Evolutionary conservation across 768 basidiomycete species (phyloP), one percentile per base, ranked within the genome.

Genomic region (Russula dissimulans): DNA sequence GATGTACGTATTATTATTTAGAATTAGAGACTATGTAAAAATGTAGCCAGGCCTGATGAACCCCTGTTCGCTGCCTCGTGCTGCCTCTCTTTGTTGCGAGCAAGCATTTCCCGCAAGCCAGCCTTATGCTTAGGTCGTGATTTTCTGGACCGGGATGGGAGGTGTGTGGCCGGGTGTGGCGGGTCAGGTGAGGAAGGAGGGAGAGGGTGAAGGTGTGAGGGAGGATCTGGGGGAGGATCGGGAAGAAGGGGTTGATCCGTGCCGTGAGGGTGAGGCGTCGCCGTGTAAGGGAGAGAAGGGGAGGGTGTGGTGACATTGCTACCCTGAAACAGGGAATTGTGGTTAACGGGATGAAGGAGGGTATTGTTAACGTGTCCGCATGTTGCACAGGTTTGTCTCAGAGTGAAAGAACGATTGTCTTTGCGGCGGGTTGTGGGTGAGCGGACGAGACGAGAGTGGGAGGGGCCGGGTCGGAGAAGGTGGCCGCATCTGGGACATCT

Each of bases 71-170:
- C n/a, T 10, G 46, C 57, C 71, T 76, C 75, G 65, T 73, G 75
- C 52, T 80, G 75, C 65, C 78, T 75, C 63, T 84, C 75, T 49
- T 78, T 80, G 62, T 85, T 86, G 43, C 80, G 79, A 31, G 78
- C 78, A 38, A 90, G 74, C 75, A 91, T 78, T 45, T 82, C 78
- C 68, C 83, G 85, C 44, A 91, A 68, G 10, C 78, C 78, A 0
- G 78, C 70, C 65, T 78, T 81, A 69, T 82, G 82, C 71, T 85
- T 86, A 11, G 74, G 68, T 10, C 77, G 76, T 8, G 67, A 59
- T 34, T 62, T 67, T 42, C 38, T 66, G 15, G 59, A 15, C 42
- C 59, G 44, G 32, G 32, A 29, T 42, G 18, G 41, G 15, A 41
- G 53, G 54, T n/a, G 26, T 46, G 47, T 31, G 12, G 48, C n/a